phyloP scores from a whole-genome alignment of 2,329 filamentous ascomycete genomes.

The Clonostachys byssicola region DNA sequence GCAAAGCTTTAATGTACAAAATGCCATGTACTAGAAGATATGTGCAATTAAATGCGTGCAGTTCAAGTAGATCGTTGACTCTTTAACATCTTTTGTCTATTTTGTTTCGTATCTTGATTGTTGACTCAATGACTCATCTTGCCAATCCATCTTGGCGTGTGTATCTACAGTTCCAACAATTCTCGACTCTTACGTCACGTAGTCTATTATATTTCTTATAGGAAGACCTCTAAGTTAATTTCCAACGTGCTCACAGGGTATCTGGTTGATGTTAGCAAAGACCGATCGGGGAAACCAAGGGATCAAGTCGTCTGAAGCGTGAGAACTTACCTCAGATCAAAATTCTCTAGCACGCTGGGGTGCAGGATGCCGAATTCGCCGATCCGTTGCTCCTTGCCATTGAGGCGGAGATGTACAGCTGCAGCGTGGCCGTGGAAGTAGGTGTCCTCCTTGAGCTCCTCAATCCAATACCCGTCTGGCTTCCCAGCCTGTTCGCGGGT shows the following conservation, averaged over 20 bases:
- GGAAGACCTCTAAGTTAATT: slow-evolving; percentile 89
- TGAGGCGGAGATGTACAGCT: slow-evolving; percentile 72
- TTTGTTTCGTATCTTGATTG: slow-evolving; percentile 1
- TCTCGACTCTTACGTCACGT: not conserved
- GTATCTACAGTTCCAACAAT: not conserved
- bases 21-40: not conserved
- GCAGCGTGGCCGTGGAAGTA: slow-evolving; percentile 91
- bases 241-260: slow-evolving; percentile 93
- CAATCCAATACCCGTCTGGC: slow-evolving; percentile 84
- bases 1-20: no score
- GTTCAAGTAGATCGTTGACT: no score
- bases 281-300: not conserved
- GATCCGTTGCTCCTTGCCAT: slow-evolving; percentile 70
- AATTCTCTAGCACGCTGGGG: slow-evolving; percentile 88
- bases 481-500: slow-evolving; percentile 67
- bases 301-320: not conserved
- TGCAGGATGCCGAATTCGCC: slow-evolving; percentile 94
- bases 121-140: not conserved
- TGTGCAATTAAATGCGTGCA: not conserved
- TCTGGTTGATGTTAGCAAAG: slow-evolving; percentile 29
- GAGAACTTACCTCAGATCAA: slow-evolving; percentile 70
- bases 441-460: slow-evolving; percentile 84
- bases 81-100: slow-evolving; percentile 6
- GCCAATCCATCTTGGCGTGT: not conserved
- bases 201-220: slow-evolving; percentile 44